phyloP scores from a whole-genome alignment of 2,329 filamentous ascomycete species.

The Xylariaceae sp. region DNA sequence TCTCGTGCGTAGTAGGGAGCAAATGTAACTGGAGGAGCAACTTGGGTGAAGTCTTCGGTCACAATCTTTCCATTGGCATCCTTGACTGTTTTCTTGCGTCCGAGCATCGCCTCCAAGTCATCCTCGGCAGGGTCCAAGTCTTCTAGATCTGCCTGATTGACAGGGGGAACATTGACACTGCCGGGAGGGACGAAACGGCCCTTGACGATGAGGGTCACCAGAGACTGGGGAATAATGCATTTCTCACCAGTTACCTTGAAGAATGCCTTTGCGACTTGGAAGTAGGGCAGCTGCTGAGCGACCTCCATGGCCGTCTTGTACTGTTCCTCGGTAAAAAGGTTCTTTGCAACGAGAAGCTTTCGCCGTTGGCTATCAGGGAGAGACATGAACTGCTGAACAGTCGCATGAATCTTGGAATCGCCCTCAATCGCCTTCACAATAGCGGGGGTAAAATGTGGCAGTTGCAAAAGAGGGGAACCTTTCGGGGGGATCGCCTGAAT shows the following conservation, averaged over 20 bases:
- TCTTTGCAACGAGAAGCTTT: constrained; percentile 62
- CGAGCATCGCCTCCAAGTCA: constrained; percentile 79
- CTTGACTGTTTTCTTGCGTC: constrained; percentile 64
- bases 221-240: constrained; percentile 82
- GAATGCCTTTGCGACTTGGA: constrained; percentile 86
- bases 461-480: constrained; percentile 81
- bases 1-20: constrained; percentile 88
- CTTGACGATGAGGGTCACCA: constrained; percentile 94
- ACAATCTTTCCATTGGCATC: constrained; percentile 53
- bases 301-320: constrained; percentile 71
- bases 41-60: constrained; percentile 55
- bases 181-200: constrained; percentile 89
- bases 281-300: constrained; percentile 75
- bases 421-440: constrained; percentile 65
- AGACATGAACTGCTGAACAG: constrained; percentile 84
- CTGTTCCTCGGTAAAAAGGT: constrained; percentile 67
- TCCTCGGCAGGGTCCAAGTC: constrained; percentile 91
- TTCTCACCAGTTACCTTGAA: constrained; percentile 98
- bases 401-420: constrained; percentile 67
- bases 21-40: constrained; percentile 79
- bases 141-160: constrained; percentile 75
- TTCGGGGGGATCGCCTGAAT: constrained; percentile 84
- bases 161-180: constrained; percentile 63
- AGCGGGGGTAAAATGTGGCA: constrained; percentile 74
- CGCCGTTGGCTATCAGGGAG: constrained; percentile 70